phyloP scores from a whole-genome alignment of 1,284 basidiomycete genomes.

The Apiotrichum montevideense region DNA sequence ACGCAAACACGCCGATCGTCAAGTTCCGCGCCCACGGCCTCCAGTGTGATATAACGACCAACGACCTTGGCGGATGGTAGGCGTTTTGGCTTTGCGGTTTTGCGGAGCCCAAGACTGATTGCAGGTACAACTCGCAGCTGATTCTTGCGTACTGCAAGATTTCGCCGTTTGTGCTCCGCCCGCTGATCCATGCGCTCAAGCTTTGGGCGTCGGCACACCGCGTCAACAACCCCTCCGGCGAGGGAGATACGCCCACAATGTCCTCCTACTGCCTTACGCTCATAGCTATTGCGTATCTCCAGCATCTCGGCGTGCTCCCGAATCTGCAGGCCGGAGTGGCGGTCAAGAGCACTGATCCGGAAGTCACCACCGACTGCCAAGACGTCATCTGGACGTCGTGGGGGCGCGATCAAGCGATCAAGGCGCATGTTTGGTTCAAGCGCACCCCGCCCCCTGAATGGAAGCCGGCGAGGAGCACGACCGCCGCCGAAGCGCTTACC shows the following conservation, averaged over 20 bases:
- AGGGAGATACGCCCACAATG: conserved; percentile 31
- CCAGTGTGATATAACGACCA: conserved; percentile 43
- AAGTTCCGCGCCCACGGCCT: conserved; percentile 35
- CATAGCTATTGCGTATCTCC: conserved; percentile 46
- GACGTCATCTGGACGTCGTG: conserved; percentile 34
- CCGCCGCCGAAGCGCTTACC: conserved; percentile 28
- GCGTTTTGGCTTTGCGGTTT: conserved; percentile 4
- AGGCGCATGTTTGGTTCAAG: conserved; percentile 29
- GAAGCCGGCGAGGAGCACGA: conserved; percentile 17
- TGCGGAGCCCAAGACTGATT: neutral
- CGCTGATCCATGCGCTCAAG: conserved; percentile 44
- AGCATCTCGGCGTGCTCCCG: conserved; percentile 33
- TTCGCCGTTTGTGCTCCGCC: conserved; percentile 42
- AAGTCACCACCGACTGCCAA: conserved; percentile 5
- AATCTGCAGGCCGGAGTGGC: conserved; percentile 37
- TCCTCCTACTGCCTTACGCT: conserved; percentile 46
- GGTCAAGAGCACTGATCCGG: neutral
- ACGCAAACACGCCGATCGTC: conserved; percentile 43
- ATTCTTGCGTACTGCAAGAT: conserved; percentile 44
- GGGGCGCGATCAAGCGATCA: conserved; percentile 32
- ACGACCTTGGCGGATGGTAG: conserved; percentile 45
- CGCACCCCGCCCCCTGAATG: conserved; percentile 19
- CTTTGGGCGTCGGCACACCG: conserved; percentile 38
- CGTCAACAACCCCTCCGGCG: conserved; percentile 42
- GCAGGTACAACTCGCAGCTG: conserved; percentile 44